Evolutionary conservation across 768 basidiomycete genomes (phyloP).

Genomic region (Mycena rosella): DNA sequence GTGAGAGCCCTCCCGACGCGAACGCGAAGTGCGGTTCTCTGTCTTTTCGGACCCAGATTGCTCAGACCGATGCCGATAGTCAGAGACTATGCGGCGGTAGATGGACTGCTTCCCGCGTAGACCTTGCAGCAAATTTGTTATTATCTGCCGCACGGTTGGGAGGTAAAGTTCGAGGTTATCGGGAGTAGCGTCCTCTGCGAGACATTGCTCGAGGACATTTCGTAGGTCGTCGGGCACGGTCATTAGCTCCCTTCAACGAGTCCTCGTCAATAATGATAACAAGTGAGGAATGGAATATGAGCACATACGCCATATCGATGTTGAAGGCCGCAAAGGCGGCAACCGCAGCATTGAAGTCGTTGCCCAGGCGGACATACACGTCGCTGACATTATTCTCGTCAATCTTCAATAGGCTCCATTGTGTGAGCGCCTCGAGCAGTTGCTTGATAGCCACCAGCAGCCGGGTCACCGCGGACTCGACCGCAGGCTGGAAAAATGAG

Average conservation of each 20-base stretch:
- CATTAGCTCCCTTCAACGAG: slow-evolving; percentile 78
- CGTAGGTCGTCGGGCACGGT: slow-evolving; percentile 92
- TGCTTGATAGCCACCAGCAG: slow-evolving; percentile 95
- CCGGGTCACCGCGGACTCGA: slow-evolving; percentile 92
- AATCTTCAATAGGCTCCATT: slow-evolving; percentile 83
- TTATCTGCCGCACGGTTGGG: slow-evolving; percentile 91
- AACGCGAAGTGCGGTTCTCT: slow-evolving; percentile 71
- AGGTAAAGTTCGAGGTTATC: slow-evolving; percentile 92
- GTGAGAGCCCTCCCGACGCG: slow-evolving; percentile 60
- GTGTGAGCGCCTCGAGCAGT: slow-evolving; percentile 89
- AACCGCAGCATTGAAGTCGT: slow-evolving; percentile 96
- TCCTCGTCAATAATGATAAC: slow-evolving; percentile 1
- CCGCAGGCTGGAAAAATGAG: slow-evolving; percentile 66
- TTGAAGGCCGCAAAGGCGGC: slow-evolving; percentile 87
- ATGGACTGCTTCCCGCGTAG: slow-evolving; percentile 92
- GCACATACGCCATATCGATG: slow-evolving; percentile 91
- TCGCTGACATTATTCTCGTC: slow-evolving; percentile 91
- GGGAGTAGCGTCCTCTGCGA: slow-evolving; percentile 89
- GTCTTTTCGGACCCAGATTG: slow-evolving; percentile 63
- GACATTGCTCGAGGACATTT: slow-evolving; percentile 87
- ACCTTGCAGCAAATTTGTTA: slow-evolving; percentile 92
- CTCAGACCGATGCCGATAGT: slow-evolving; percentile 68
- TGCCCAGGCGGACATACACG: slow-evolving; percentile 95
- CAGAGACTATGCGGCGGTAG: slow-evolving; percentile 82
- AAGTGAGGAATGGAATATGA: slow-evolving; percentile 34